phyloP scores from a whole-genome alignment of 768 basidiomycete genomes.

The Fomitopsis serialis region DNA sequence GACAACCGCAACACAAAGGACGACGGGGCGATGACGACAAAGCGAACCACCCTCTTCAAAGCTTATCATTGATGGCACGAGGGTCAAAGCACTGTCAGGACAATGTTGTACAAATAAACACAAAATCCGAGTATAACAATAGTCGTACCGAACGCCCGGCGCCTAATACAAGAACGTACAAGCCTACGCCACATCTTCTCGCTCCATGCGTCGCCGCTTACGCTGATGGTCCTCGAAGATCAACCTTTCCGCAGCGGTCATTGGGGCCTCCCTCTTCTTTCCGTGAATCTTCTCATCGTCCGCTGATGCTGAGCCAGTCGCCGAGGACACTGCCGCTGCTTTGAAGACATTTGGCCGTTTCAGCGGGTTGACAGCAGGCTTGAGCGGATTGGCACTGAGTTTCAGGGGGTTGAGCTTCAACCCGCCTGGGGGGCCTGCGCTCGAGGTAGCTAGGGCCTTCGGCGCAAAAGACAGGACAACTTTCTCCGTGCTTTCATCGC shows the following conservation, averaged over 20 bases:
- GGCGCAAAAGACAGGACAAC: slow-evolving; percentile 68
- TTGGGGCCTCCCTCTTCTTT: slow-evolving; percentile 59
- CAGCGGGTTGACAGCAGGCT: slow-evolving; percentile 51
- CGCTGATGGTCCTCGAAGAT: slow-evolving; percentile 90
- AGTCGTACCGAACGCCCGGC: not conserved
- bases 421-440: slow-evolving; percentile 7
- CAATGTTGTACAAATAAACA: not conserved
- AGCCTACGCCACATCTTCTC: slow-evolving; percentile 24
- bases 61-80: not conserved
- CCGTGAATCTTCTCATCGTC: slow-evolving; percentile 37
- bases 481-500: slow-evolving; percentile 68
- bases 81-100: not conserved
- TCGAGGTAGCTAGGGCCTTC: slow-evolving; percentile 35
- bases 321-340: slow-evolving; percentile 31
- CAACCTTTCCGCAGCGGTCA: slow-evolving; percentile 81
- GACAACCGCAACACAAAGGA: not conserved
- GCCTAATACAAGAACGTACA: not conserved
- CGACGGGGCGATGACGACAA: not conserved
- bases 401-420: slow-evolving; percentile 40
- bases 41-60: not conserved
- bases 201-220: slow-evolving; percentile 75
- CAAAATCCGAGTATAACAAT: not conserved
- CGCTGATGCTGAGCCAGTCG: slow-evolving; percentile 22
- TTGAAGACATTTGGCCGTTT: slow-evolving; percentile 78
- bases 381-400: slow-evolving; percentile 51